Base-by-base conservation (phyloP, 257 asterid genomes). In the Echites panduratus region DNA sequence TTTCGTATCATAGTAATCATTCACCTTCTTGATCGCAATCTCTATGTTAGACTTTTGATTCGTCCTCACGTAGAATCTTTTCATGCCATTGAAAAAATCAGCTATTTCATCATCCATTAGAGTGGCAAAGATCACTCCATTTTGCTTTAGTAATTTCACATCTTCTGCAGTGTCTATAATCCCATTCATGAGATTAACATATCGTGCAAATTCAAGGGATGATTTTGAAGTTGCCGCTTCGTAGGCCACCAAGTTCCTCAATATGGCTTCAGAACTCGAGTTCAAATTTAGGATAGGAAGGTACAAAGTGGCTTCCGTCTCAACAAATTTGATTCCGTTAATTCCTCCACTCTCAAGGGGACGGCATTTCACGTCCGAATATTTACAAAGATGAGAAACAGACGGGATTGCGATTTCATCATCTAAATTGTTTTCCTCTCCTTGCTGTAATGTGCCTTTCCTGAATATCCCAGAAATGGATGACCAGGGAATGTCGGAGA, bases 181-280 rank as follows among this genome's bases (percentile, higher is more conserved):
- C 50, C 89, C 91, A 70, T 84, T 85, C 89, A 86, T 86, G 65
- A 88, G 63, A 65, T 88, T 88, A 40, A 88, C 68, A 66, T 83
- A 88, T 63, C 85, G 78, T 1, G 89, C 84, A 9, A 86, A 59
- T 73, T 78, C 87, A 1, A 73, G 83, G 8, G 75, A 58, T 22
- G 87, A 78, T 35, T 73, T 65, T 2, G 79, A 74, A 50, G 73
- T 70, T 7, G 87, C 80, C 2, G 84, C 88, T 62, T 88, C 93
- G 44, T 77, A 88, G 5, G 89, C 86, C 49, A 88, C 85, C 76
- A 88, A 54, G 56, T 86, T 88, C 50, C 93, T 83, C 62, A 86
- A 48, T 24, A 86, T 74, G 12, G 77, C 76, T 65, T 88, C 89
- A 1, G 89, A 78, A 20, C 79, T 74, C 4, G 82, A 57, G 17